These are phyloP conservation scores for Salisapilia sapeloensis DNA, from an alignment of 352 stramenopile species.

Conservation along the genomic window DNA sequence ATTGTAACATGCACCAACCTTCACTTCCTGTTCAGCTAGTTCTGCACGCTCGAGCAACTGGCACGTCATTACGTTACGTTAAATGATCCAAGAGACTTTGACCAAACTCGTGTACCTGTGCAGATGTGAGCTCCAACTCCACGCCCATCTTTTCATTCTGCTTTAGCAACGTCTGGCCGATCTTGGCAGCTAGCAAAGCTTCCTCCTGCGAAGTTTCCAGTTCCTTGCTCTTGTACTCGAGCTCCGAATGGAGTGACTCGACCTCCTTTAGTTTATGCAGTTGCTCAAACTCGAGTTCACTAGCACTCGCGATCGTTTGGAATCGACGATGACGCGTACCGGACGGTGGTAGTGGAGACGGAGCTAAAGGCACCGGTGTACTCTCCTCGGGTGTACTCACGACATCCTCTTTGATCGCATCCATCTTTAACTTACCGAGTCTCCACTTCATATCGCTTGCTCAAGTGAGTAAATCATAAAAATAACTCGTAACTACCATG, in stretches of 20 bases:
- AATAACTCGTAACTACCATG: too few species aligned
- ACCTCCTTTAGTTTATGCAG: conserved; percentile 18
- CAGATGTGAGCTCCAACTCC: conserved; percentile 7
- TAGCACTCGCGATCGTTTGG: conserved; percentile 15
- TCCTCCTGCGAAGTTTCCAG: conserved; percentile 31
- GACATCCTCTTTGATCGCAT: too few species aligned
- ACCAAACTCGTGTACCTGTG: too few species aligned
- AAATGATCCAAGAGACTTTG: too few species aligned
- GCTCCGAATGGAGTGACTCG: conserved; percentile 22
- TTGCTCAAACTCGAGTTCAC: conserved; percentile 14
- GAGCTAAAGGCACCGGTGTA: too few species aligned
- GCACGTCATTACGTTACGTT: conserved; percentile 3
- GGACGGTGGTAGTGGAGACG: too few species aligned
- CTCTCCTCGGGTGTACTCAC: too few species aligned
- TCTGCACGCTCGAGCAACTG: conserved; percentile 19
- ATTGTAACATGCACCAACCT: conserved; percentile 3
- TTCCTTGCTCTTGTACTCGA: conserved; percentile 25
- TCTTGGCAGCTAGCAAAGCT: conserved; percentile 19
- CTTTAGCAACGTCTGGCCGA: conserved; percentile 25
- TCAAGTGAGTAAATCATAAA: too few species aligned
- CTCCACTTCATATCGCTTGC: too few species aligned
- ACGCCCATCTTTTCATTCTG: conserved; percentile 29
- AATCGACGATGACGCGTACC: conserved; percentile 9
- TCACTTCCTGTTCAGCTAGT: conserved; percentile 19
- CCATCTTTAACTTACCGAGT: too few species aligned